Evolutionary conservation across 371 early-diverging fungal species (phyloP).

Genomic region (Phascolomyces articulosus): DNA sequence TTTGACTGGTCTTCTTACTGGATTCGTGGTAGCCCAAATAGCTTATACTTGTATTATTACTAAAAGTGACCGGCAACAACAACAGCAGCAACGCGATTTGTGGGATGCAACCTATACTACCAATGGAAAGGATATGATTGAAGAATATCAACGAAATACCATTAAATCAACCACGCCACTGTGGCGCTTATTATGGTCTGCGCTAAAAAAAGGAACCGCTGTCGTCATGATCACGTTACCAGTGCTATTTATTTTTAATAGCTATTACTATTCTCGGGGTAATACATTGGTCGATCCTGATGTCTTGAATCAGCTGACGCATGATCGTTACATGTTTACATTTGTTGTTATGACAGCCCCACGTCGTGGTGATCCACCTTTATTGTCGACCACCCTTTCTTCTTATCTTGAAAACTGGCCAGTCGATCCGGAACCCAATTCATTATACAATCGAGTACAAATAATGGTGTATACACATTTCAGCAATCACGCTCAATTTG

Average conservation of each 20-base stretch:
- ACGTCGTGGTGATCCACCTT: conserved; percentile 54
- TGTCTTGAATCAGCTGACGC: conserved; percentile 32
- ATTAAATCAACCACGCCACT: conserved; percentile 31
- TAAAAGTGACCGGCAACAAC: neutral
- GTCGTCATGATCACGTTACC: conserved; percentile 35
- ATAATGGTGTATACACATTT: conserved; percentile 67
- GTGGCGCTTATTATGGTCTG: conserved; percentile 41
- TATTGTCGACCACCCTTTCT: conserved; percentile 50
- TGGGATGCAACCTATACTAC: neutral
- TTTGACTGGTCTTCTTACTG: conserved; percentile 52
- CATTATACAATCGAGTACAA: conserved; percentile 55
- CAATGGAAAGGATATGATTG: neutral
- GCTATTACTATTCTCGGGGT: conserved; percentile 42
- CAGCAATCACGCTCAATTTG: conserved; percentile 55
- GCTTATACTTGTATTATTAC: neutral
- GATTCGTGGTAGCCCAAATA: conserved; percentile 37
- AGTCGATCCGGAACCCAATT: conserved; percentile 39
- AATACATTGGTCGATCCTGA: conserved; percentile 29
- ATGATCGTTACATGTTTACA: conserved; percentile 54
- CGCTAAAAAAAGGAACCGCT: conserved; percentile 26
- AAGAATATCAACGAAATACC: neutral
- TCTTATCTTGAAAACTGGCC: conserved; percentile 60
- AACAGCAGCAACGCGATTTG: neutral
- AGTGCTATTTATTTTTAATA: conserved; percentile 40
- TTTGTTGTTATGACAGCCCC: conserved; percentile 67